Conservation (phyloP, 805 yeast species). For the Pichia exigua region DNA sequence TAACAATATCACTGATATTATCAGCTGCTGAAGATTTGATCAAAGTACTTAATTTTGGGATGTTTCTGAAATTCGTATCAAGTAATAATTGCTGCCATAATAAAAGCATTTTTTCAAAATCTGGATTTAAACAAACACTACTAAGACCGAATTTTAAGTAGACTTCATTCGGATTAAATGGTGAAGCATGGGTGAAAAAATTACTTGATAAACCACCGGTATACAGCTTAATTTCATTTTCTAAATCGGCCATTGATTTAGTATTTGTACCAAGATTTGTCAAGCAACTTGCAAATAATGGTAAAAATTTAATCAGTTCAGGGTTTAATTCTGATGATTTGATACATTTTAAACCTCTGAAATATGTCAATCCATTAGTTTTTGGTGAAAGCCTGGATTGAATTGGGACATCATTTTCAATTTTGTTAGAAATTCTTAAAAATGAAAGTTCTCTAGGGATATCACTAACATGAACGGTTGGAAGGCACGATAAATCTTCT, state of each 20-base stretch:
- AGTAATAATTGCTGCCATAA: constrained; percentile 63
- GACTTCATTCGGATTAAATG: constrained; percentile 39
- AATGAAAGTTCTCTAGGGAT: constrained; percentile 52
- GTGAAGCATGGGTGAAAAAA: constrained; percentile 47
- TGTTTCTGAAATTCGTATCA: constrained; percentile 58
- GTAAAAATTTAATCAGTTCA: constrained; percentile 59
- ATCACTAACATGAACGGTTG: constrained; percentile 67
- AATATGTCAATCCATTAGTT: constrained; percentile 77
- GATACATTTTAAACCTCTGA: constrained; percentile 58
- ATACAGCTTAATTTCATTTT: constrained; percentile 68
- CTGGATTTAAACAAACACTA: constrained; percentile 65
- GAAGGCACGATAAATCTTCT: constrained; percentile 74
- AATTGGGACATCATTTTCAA: constrained; percentile 12
- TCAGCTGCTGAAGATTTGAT: constrained; percentile 70
- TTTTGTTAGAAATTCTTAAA: constrained; percentile 27
- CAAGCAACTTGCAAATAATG: constrained; percentile 70
- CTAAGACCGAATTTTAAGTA: constrained; percentile 47
- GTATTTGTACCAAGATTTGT: constrained; percentile 78
- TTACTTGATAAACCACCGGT: constrained; percentile 83
- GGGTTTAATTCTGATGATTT: constrained; percentile 43
- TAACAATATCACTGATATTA: constrained; percentile 72
- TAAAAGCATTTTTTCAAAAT: constrained; percentile 50
- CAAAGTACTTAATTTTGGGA: constrained; percentile 63
- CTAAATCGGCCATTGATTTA: constrained; percentile 70
- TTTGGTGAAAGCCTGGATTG: constrained; percentile 29